A percentile compares a stretch with the other conserved stretches of the same genome.
phyloP scores from a whole-genome alignment of 2,329 filamentous ascomycete species.

The Didymella pomorum region DNA sequence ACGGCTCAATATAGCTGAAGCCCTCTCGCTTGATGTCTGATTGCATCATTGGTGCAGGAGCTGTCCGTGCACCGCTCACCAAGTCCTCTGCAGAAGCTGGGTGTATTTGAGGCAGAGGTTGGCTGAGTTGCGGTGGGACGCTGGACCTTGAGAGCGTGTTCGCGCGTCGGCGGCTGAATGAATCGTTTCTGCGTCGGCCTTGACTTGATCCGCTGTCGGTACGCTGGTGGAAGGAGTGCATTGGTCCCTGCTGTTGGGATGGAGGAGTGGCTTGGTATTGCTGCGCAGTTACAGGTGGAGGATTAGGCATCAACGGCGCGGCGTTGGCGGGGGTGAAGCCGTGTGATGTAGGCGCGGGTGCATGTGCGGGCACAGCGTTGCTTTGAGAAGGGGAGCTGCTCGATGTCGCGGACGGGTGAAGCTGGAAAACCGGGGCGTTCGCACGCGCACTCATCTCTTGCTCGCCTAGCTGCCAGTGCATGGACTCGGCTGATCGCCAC shows the following conservation, averaged over 20 bases:
- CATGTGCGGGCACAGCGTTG: slow-evolving; percentile 35
- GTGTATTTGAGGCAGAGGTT: slow-evolving; percentile 44
- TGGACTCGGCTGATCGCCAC: slow-evolving; percentile 94
- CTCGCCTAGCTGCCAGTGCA: slow-evolving; percentile 98
- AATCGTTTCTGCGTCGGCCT: slow-evolving; percentile 43
- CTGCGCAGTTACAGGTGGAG: slow-evolving; percentile 32
- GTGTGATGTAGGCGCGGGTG: slow-evolving; percentile 37
- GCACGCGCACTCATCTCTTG: slow-evolving; percentile 92
- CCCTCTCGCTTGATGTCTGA: slow-evolving; percentile 42
- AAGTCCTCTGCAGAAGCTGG: slow-evolving; percentile 45
- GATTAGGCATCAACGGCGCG: slow-evolving; percentile 45
- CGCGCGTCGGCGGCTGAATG: slow-evolving; percentile 46
- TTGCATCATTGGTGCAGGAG: slow-evolving; percentile 41
- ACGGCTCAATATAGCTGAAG: slow-evolving; percentile 41
- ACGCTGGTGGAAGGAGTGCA: slow-evolving; percentile 46
- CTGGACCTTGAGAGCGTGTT: slow-evolving; percentile 42
- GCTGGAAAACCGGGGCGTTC: slow-evolving; percentile 84
- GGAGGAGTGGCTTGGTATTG: slow-evolving; percentile 40
- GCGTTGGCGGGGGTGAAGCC: slow-evolving; percentile 52
- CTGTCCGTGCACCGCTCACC: slow-evolving; percentile 48
- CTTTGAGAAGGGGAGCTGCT: slow-evolving; percentile 43
- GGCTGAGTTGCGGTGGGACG: slow-evolving; percentile 47
- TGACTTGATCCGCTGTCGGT: slow-evolving; percentile 46
- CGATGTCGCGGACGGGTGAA: slow-evolving; percentile 50
- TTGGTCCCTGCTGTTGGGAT: slow-evolving; percentile 34